Conservation (phyloP, 2,329 filamentous ascomycete species). For the Monilinia fructigena region DNA sequence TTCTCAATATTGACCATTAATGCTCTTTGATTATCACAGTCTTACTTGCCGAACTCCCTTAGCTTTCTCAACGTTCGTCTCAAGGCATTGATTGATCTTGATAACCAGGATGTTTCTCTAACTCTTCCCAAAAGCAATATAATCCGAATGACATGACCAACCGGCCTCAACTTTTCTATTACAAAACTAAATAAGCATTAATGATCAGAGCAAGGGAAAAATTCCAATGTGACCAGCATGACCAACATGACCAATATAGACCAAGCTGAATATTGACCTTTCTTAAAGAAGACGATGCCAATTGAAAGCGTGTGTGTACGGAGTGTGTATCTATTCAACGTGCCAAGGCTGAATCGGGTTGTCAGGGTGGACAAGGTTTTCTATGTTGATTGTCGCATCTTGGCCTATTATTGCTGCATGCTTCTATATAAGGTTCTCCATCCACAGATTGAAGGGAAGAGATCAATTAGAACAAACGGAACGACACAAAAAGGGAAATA, state of each 20-base stretch:
- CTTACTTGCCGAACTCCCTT: too few species aligned
- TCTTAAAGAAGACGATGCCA: background rate
- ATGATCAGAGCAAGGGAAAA: slow-evolving; percentile 11
- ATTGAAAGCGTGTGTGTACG: background rate
- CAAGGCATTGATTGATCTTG: background rate
- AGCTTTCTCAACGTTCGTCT: too few species aligned
- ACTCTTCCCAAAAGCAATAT: slow-evolving; percentile 15
- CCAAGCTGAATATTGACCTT: background rate
- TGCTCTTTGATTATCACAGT: too few species aligned
- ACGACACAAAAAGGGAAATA: slow-evolving; percentile 8
- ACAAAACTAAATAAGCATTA: background rate
- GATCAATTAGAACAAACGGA: slow-evolving; percentile 3
- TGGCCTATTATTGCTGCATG: background rate
- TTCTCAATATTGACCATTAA: too few species aligned
- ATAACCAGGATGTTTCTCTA: slow-evolving; percentile 18
- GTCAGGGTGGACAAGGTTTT: background rate
- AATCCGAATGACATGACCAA: background rate
- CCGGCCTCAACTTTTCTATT: too few species aligned
- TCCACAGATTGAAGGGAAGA: background rate
- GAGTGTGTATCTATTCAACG: background rate
- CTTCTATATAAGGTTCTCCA: background rate
- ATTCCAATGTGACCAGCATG: background rate
- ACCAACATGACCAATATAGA: background rate
- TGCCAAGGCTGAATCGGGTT: background rate
- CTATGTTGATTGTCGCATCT: slow-evolving; percentile 4